Evolutionary conservation across 805 yeast genomes (phyloP), one percentile per base, ranked within the genome.

Genomic region (Candida patagonica): DNA sequence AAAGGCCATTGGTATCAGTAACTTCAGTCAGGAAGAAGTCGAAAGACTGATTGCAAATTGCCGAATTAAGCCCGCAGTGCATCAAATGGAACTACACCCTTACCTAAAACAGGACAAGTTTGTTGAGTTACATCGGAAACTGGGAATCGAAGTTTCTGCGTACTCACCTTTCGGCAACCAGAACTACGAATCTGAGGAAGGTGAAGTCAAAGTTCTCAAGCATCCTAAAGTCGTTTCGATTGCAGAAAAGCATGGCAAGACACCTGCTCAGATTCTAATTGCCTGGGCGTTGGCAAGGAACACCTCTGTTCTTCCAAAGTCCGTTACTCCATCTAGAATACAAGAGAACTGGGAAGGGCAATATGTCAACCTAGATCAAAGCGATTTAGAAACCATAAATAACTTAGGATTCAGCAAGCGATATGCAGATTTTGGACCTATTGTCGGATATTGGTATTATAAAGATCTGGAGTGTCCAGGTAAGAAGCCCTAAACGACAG

Each of bases 251-350:
- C 75, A 74, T 50, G 56, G 59, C 19, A 78, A 69, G 47, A 56
- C 78, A 17, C 57, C 84, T 15, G 77, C 84, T 19, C 79, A 80
- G 60, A 74, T 82, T 7, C 63, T 82, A 44, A 62, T 82, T 45
- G 73, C 87, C 66, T 82, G 92, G 92, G 80, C 86, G 30, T 74
- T 86, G 21, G 86, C 79, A 60, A 72, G 84, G 62, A 73, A 73
- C 37, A 53, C 80, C 45, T 79, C 80, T 31, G 74, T 81, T 42
- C 80, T 82, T 62, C 92, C 94, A 57, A 83, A 83, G 62, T 77
- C 86, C 6, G 76, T 77, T 53, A 64, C 38, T 69, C 67, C 47
- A 81, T 81, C 65, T 66, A 80, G 61, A 48, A 64, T 31, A 70
- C 34, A 32, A 15, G 29, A 22, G 13, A 40, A 40, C n/a, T n/a